phyloP scores from a whole-genome alignment of 495 filamentous ascomycete genomes.

The Tuber aestivum region DNA sequence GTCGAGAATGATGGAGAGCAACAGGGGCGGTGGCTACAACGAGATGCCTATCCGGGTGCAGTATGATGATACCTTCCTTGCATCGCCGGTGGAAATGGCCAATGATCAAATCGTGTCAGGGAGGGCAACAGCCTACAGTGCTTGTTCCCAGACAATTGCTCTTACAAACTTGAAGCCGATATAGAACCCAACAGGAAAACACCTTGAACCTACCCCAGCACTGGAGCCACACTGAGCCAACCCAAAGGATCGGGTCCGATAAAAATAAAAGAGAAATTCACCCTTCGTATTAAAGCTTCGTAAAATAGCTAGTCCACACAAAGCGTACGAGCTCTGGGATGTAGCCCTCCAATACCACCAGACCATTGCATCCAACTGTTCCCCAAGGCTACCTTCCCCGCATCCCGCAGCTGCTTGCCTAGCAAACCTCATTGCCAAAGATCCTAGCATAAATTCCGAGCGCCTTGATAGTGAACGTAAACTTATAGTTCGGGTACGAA shows the following conservation, averaged over 20 bases:
- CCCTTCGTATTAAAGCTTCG: neutral
- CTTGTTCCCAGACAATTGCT: neutral
- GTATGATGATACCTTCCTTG: neutral
- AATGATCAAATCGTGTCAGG: neutral
- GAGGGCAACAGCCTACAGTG: neutral
- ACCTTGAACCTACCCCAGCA: neutral
- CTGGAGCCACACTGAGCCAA: neutral
- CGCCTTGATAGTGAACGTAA: conserved; percentile 89
- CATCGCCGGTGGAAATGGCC: neutral
- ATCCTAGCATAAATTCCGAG: conserved; percentile 76
- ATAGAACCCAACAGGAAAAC: neutral
- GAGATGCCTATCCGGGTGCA: neutral
- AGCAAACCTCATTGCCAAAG: conserved; percentile 54
- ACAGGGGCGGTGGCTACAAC: neutral
- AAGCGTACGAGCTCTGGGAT: neutral
- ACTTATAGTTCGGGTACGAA: conserved; percentile 98
- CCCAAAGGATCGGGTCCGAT: neutral
- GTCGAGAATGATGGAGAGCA: neutral
- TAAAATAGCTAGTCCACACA: neutral
- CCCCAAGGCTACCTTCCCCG: neutral
- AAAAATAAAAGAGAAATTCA: neutral
- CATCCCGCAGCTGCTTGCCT: neutral
- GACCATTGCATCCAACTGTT: neutral
- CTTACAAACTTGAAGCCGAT: neutral
- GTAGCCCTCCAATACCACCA: neutral